phyloP scores from a whole-genome alignment of 805 yeast species.

The Kazachstania viticola region DNA sequence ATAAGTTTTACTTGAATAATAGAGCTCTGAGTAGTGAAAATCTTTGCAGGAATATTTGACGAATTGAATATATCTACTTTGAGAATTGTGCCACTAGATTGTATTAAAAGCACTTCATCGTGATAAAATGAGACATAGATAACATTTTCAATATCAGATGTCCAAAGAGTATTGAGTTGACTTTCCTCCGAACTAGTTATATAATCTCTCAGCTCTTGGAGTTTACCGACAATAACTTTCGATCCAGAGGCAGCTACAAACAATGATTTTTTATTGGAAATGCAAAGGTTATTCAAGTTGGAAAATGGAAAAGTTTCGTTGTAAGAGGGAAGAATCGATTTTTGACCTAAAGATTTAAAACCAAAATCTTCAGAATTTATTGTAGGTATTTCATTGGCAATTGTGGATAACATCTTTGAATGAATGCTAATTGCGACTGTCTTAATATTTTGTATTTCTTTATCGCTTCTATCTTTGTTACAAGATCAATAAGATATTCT shows the following conservation, averaged over 20 bases:
- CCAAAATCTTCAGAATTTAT: constrained; percentile 33
- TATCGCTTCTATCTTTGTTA: no score
- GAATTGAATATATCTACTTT: neutral
- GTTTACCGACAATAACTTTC: constrained; percentile 27
- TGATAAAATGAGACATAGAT: constrained; percentile 24
- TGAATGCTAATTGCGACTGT: no score
- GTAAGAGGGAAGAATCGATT: constrained; percentile 27
- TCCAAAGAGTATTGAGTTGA: neutral
- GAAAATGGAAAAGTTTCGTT: constrained; percentile 28
- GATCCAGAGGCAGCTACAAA: constrained; percentile 32
- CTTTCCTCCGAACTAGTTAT: constrained; percentile 12
- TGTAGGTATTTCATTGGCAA: constrained; percentile 17
- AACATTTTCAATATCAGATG: constrained; percentile 14
- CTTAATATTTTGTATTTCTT: no score
- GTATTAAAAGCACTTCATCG: constrained; percentile 10
- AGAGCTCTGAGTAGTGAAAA: neutral
- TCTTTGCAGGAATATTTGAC: neutral
- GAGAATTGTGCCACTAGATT: neutral
- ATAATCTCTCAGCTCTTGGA: constrained; percentile 25
- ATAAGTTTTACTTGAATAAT: neutral
- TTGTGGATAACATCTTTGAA: neutral
- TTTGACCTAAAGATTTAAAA: constrained; percentile 29
- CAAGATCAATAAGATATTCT: no score
- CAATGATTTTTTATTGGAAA: constrained; percentile 23
- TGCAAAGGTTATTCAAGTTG: constrained; percentile 28